Base-by-base conservation (phyloP, 1,284 basidiomycete genomes). In the Somion occarium region DNA sequence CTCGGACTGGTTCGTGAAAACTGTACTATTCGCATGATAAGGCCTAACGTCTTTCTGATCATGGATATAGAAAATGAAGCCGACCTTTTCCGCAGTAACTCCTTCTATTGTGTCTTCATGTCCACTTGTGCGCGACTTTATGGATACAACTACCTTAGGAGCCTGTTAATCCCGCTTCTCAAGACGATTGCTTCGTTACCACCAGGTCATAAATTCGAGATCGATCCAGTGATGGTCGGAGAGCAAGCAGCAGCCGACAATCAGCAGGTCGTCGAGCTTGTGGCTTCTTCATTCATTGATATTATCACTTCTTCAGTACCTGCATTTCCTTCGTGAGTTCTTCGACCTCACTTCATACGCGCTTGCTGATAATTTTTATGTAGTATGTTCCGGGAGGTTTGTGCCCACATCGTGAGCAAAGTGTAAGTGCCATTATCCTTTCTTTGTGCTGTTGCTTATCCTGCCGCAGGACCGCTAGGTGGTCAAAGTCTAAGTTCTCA, bases 311-410 rank as follows among this genome's bases (percentile, higher is more conserved):
- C 82, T 1, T 94, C 91, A 0, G 74, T 85, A 4, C 76, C 82
- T 5, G 74, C 78, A 20, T 72, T 93, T 18, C 93, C 93, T 19
- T 75, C 84, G 91, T 92, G 61, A 72, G 88, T 68, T 11, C 42
- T 50, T 25, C 22, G 24, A 47, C n/a, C 38, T 22, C 30, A 34
- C 5, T 7, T 27, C 5, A 18, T 46, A 9, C 4, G 30, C 12
- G 20, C 38, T 24, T 34, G 26, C 42, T 50, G 41, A 38, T 13
- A 13, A 49, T 19, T 19, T 25, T 30, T 15, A 27, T 51, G 2
- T 58, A 92, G 91, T 11, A 88, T 93, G 77, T 86, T 94, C 67
- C 85, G 89, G 9, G 93, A 94, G 64, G 80, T 96, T 27, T 93
- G 90, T 61, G 80, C 85, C 27, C 88, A 94, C 65, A 89, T 96